Percentiles rank a stretch among this genome's conserved stretches.
Conservation (phyloP, 1,284 basidiomycete species). For the Erythrobasidium hasegawianum region DNA sequence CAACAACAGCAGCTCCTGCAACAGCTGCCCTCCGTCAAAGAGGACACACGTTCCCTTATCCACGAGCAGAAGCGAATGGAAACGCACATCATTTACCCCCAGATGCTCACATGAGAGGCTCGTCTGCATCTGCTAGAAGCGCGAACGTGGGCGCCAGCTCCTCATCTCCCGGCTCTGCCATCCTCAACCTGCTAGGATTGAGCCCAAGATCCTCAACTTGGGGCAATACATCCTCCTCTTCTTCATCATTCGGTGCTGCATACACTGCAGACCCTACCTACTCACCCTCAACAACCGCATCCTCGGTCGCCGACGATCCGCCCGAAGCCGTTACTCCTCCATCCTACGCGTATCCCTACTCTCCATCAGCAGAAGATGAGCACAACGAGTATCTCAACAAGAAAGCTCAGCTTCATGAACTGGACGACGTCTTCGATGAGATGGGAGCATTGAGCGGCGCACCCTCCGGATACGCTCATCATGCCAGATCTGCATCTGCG, state of each 20-base stretch:
- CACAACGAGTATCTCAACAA: background rate
- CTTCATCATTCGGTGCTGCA: constrained; percentile 1
- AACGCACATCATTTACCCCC: constrained; percentile 30
- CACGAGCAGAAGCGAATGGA: constrained; percentile 25
- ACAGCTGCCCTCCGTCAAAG: constrained; percentile 15
- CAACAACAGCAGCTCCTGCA: background rate
- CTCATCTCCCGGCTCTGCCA: constrained; percentile 7
- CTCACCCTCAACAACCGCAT: constrained; percentile 21
- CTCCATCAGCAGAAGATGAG: background rate
- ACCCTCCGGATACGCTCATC: background rate
- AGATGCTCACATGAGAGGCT: background rate
- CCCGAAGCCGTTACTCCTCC: constrained; percentile 27
- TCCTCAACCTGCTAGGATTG: constrained; percentile 25
- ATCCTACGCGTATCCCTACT: background rate
- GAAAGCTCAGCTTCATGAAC: background rate
- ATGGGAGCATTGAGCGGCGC: background rate
- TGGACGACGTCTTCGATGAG: constrained; percentile 6
- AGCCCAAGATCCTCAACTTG: background rate
- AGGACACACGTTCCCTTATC: constrained; percentile 22
- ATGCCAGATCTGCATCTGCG: background rate
- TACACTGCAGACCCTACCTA: background rate
- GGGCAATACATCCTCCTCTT: background rate
- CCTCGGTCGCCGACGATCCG: constrained; percentile 15
- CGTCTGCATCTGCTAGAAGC: background rate
- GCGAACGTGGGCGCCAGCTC: no score